Conservation (phyloP, 352 stramenopile species). For the Globisporangium abappressorium region DNA sequence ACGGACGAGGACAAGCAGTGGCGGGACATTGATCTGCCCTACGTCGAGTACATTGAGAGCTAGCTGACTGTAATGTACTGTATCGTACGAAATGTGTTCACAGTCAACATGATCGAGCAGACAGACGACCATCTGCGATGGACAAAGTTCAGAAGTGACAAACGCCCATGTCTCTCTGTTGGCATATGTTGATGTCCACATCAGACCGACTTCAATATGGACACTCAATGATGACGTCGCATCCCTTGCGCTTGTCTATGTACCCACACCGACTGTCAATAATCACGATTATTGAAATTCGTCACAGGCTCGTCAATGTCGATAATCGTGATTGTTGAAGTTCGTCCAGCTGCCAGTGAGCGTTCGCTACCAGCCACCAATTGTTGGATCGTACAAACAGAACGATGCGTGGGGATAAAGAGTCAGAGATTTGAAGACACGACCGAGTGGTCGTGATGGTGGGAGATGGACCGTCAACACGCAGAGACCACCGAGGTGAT, state of each 20-base stretch:
- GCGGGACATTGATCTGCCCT: conserved; percentile 55
- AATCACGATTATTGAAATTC: too few species aligned
- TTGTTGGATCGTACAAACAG: too few species aligned
- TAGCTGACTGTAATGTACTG: conserved; percentile 14
- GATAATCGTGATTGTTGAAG: not conserved
- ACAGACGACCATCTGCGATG: not conserved
- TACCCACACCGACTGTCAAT: not conserved
- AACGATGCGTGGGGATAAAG: too few species aligned
- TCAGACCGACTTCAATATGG: not conserved
- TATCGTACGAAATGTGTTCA: not conserved
- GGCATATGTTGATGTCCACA: not conserved
- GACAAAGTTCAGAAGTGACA: not conserved
- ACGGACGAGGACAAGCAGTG: conserved; percentile 65
- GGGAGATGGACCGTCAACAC: too few species aligned
- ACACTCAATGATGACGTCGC: not conserved
- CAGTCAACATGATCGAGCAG: not conserved
- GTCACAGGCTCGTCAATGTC: too few species aligned
- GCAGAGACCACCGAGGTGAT: too few species aligned
- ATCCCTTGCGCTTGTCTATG: not conserved
- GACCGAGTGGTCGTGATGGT: too few species aligned
- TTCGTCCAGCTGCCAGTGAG: not conserved
- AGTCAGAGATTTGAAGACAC: too few species aligned
- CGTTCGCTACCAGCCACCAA: too few species aligned
- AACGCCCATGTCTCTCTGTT: not conserved
- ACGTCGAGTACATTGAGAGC: conserved; percentile 72